These are phyloP conservation scores for Lentinula sp. DNA, from an alignment of 768 basidiomycete species.

Conservation along the genomic window DNA sequence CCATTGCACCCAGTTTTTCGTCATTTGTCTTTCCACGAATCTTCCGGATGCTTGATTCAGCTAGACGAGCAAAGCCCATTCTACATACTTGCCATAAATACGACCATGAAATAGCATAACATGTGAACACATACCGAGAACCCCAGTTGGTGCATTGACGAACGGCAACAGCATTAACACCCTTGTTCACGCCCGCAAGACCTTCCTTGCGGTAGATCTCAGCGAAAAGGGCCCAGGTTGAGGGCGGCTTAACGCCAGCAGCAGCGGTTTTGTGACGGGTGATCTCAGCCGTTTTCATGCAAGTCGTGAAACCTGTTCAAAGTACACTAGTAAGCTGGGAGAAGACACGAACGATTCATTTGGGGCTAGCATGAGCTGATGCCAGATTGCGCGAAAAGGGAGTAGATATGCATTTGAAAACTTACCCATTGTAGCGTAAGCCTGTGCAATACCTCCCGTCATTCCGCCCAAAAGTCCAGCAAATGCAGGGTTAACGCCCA, in stretches of 20 bases:
- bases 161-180: slow-evolving; percentile 92
- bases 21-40: slow-evolving; percentile 72
- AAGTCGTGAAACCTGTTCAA: slow-evolving; percentile 86
- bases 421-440: slow-evolving; percentile 99
- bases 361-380: slow-evolving; percentile 4
- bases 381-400: slow-evolving; percentile 9
- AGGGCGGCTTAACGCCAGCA: slow-evolving; percentile 77
- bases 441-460: slow-evolving; percentile 95
- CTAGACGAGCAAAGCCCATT: slow-evolving; percentile 94
- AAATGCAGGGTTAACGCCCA: slow-evolving; percentile 73
- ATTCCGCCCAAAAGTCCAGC: slow-evolving; percentile 95
- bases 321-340: background rate
- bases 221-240: slow-evolving; percentile 90
- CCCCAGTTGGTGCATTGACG: slow-evolving; percentile 95
- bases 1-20: slow-evolving; percentile 66
- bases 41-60: slow-evolving; percentile 74
- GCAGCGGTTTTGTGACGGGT: slow-evolving; percentile 91
- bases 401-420: slow-evolving; percentile 12
- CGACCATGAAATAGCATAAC: background rate
- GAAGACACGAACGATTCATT: slow-evolving; percentile 8
- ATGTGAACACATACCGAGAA: slow-evolving; percentile 53
- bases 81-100: slow-evolving; percentile 28
- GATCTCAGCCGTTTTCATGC: slow-evolving; percentile 99
- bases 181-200: slow-evolving; percentile 96
- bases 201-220: slow-evolving; percentile 95